A percentile compares a stretch with the other conserved stretches of the same genome.
Conservation (phyloP, 441 rosid genomes). For the Geranium incanum region DNA sequence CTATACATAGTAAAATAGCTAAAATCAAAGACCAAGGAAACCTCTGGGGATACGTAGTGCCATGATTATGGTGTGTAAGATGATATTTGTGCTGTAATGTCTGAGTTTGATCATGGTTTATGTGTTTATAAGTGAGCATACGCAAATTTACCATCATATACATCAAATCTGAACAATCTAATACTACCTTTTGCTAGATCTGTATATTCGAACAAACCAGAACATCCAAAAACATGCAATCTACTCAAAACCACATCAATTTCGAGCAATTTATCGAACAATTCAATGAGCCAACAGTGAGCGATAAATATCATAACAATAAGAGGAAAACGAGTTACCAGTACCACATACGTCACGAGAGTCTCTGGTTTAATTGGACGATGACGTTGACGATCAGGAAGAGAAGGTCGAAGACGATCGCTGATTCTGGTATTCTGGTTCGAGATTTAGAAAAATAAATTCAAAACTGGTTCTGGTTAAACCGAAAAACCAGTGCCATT, state of each 20-base stretch:
- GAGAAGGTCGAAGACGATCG: background rate
- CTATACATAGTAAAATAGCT: background rate
- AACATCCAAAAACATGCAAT: background rate
- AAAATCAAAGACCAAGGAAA: too few relatives aligned
- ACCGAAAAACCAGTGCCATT: too few relatives aligned
- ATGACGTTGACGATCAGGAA: background rate
- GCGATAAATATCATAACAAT: too few relatives aligned
- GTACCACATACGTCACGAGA: background rate
- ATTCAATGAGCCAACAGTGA: too few relatives aligned
- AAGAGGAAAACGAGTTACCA: too few relatives aligned
- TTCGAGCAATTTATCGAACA: too few relatives aligned
- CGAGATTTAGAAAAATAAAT: too few relatives aligned
- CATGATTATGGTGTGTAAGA: background rate
- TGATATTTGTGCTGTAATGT: background rate
- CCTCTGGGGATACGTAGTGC: background rate
- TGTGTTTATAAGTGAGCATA: background rate
- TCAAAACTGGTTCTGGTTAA: too few relatives aligned
- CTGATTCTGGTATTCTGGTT: too few relatives aligned
- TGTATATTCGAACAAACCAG: background rate
- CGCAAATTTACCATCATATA: background rate
- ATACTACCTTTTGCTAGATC: background rate
- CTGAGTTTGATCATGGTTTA: background rate
- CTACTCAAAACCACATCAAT: too few relatives aligned
- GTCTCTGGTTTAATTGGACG: background rate
- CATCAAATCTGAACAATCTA: background rate